Percentiles rank a stretch among this genome's conserved stretches.
These are phyloP conservation scores for Anthracocystis panici-leucophaei DNA, from an alignment of 1,284 basidiomycete genomes.

Conservation along the genomic window DNA sequence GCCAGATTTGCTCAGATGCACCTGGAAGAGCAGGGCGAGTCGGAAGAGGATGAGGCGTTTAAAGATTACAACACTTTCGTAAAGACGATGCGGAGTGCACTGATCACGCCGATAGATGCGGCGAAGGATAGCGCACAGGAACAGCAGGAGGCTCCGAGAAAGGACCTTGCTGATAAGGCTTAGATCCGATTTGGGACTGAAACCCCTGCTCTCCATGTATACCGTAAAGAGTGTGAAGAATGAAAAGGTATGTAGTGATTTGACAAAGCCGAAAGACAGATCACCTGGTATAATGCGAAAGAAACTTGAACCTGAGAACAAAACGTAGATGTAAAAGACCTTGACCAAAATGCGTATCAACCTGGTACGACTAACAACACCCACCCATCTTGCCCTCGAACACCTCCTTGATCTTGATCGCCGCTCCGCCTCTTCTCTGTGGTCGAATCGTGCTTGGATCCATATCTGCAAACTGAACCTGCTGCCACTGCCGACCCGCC, in stretches of 20 bases:
- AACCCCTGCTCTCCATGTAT: neutral
- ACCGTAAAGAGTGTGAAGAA: neutral
- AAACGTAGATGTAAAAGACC: neutral
- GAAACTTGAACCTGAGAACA: neutral
- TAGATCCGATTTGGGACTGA: neutral
- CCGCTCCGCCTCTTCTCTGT: slow-evolving; percentile 17
- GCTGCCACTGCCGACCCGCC: slow-evolving; percentile 73
- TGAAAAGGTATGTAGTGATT: slow-evolving; percentile 16
- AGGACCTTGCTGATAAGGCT: slow-evolving; percentile 16
- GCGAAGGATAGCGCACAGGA: slow-evolving; percentile 10
- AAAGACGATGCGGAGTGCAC: slow-evolving; percentile 36
- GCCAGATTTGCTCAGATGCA: slow-evolving; percentile 21
- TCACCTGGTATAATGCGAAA: slow-evolving; percentile 30
- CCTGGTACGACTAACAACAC: slow-evolving; percentile 27
- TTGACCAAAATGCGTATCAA: neutral
- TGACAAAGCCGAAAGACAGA: slow-evolving; percentile 1
- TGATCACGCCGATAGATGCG: slow-evolving; percentile 26
- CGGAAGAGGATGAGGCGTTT: slow-evolving; percentile 14
- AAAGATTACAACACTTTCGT: slow-evolving; percentile 46
- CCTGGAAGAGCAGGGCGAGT: slow-evolving; percentile 4
- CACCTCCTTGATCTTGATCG: slow-evolving; percentile 45
- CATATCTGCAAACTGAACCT: slow-evolving; percentile 58
- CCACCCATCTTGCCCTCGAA: slow-evolving; percentile 45
- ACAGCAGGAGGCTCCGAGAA: slow-evolving; percentile 9
- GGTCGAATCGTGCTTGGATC: slow-evolving; percentile 35